A percentile compares a stretch with the other conserved stretches of the same genome.
Conservation (phyloP, 768 basidiomycete genomes). For the Lactarius indigo region DNA sequence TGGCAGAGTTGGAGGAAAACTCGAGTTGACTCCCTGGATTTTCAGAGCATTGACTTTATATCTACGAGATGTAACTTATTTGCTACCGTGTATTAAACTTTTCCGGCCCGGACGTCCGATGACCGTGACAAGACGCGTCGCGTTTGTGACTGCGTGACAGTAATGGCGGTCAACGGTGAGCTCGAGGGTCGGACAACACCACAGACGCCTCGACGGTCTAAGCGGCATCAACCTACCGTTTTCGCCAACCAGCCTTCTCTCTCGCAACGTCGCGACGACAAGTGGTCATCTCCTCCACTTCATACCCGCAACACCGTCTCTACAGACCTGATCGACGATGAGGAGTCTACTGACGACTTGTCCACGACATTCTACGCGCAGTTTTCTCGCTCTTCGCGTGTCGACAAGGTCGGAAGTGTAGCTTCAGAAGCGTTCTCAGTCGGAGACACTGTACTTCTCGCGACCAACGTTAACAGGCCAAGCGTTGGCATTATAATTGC, state of each 20-base stretch:
- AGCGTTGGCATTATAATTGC: conserved; percentile 69
- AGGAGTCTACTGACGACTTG: conserved; percentile 2
- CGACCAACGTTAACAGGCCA: conserved; percentile 43
- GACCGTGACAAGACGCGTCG: background rate
- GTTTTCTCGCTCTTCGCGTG: conserved; percentile 12
- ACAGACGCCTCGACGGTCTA: conserved; percentile 24
- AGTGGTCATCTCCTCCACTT: conserved; percentile 20
- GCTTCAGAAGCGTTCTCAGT: conserved; percentile 41
- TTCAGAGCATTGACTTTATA: background rate
- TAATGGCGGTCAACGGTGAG: background rate
- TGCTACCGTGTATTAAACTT: no score
- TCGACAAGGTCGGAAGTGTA: background rate
- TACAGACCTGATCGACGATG: conserved; percentile 25
- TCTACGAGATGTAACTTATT: background rate
- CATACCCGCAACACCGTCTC: conserved; percentile 15
- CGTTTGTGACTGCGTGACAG: background rate
- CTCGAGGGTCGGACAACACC: background rate
- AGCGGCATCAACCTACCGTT: conserved; percentile 23
- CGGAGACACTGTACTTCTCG: conserved; percentile 67
- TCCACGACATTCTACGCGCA: conserved; percentile 18
- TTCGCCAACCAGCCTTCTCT: conserved; percentile 2
- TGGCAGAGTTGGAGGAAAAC: conserved; percentile 12
- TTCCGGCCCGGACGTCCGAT: background rate
- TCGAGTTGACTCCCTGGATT: background rate
- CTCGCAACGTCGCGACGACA: conserved; percentile 3